phyloP scores from a whole-genome alignment of 2,329 filamentous ascomycete species.

The Colletotrichum phormii region DNA sequence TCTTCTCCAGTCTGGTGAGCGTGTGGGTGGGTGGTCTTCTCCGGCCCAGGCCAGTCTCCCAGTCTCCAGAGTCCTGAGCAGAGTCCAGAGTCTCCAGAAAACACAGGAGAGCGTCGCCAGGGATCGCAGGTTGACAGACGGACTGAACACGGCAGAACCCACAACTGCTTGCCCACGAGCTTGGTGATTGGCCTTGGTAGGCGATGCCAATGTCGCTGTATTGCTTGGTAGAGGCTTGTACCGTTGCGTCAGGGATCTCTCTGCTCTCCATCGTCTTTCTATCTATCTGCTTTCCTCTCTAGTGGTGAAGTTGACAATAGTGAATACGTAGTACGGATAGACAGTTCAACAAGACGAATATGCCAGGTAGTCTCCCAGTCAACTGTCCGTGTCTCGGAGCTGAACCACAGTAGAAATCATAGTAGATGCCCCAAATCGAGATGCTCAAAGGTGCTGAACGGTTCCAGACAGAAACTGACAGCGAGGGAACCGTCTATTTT shows the following conservation, averaged over 20 bases:
- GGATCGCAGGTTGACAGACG: background rate
- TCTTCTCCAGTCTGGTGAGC: background rate
- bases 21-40: background rate
- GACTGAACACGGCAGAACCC: background rate
- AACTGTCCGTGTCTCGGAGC: background rate
- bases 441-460: background rate
- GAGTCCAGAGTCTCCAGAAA: conserved; percentile 12
- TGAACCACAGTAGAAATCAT: background rate
- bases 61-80: too few species aligned
- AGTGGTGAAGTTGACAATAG: too few species aligned
- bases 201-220: background rate
- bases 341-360: too few species aligned
- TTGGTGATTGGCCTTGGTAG: conserved; percentile 1
- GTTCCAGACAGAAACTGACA: background rate
- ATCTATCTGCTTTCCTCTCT: background rate
- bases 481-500: background rate
- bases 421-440: background rate
- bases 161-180: background rate
- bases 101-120: background rate
- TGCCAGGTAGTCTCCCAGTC: background rate
- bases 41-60: conserved; percentile 17
- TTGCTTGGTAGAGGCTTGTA: conserved; percentile 30
- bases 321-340: too few species aligned
- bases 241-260: background rate
- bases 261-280: background rate